These are phyloP conservation scores for Ascobolus immersus DNA, from an alignment of 495 filamentous ascomycete species.

Conservation along the genomic window DNA sequence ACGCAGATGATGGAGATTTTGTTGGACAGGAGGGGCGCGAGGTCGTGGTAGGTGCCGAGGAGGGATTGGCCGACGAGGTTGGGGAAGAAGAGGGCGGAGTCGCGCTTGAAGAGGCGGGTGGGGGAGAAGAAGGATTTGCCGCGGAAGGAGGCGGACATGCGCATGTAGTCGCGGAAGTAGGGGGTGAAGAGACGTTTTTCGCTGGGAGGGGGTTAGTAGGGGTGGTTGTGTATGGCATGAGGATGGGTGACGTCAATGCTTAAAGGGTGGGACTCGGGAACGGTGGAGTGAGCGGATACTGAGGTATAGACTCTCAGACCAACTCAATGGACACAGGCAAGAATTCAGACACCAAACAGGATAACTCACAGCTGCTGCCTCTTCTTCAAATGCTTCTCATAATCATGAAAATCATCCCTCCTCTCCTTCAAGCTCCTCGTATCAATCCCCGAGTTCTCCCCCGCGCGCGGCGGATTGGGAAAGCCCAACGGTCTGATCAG, in stretches of 20 bases:
- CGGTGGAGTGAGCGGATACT: too few species aligned
- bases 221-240: too few species aligned
- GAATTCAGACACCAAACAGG: too few species aligned
- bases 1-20: conserved; percentile 26
- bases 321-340: too few species aligned
- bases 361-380: conserved; percentile 40
- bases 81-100: conserved; percentile 69
- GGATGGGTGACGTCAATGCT: too few species aligned
- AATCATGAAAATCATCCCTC: conserved; percentile 58
- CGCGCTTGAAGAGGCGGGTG: conserved; percentile 43
- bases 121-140: conserved; percentile 78
- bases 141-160: conserved; percentile 42
- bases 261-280: too few species aligned
- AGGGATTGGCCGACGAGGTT: conserved; percentile 66
- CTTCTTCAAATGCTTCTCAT: conserved; percentile 51
- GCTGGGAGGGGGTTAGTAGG: conserved; percentile 12
- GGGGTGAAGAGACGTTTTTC: conserved; percentile 40
- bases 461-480: conserved; percentile 37
- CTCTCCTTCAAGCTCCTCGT: conserved; percentile 36
- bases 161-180: conserved; percentile 82
- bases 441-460: conserved; percentile 62
- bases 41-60: conserved; percentile 27
- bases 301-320: too few species aligned
- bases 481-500: conserved; percentile 65
- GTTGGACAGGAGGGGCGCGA: conserved; percentile 34